These are phyloP conservation scores for Phytopythium litorale DNA, from an alignment of 352 stramenopile species.

Conservation along the genomic window DNA sequence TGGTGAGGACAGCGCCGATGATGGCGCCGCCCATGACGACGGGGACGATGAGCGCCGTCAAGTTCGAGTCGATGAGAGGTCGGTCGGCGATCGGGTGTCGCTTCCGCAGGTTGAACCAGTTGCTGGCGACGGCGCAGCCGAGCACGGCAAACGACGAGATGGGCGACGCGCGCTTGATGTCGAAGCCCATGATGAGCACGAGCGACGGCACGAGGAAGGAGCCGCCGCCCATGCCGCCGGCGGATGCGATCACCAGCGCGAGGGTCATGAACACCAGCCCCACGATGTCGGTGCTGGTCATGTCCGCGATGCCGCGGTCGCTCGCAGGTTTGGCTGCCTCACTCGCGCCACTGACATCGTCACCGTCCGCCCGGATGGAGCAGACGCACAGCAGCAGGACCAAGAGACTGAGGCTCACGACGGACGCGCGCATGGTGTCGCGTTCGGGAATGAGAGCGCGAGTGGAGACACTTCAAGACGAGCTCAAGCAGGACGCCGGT, in stretches of 20 bases:
- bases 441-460: too few species aligned
- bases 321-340: too few species aligned
- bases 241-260: constrained; percentile 41
- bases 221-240: constrained; percentile 47
- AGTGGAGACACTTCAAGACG: too few species aligned
- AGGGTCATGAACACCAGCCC: constrained; percentile 49
- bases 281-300: constrained; percentile 18
- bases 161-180: constrained; percentile 63
- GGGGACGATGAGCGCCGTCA: constrained; percentile 54
- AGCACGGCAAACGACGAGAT: constrained; percentile 64
- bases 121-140: constrained; percentile 53
- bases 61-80: constrained; percentile 49
- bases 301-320: too few species aligned
- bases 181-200: constrained; percentile 60
- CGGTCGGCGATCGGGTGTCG: constrained; percentile 48
- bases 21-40: constrained; percentile 53
- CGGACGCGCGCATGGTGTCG: too few species aligned
- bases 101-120: constrained; percentile 61
- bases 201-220: constrained; percentile 57
- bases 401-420: too few species aligned
- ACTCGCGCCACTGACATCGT: too few species aligned
- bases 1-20: constrained; percentile 54
- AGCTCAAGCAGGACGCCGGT: too few species aligned
- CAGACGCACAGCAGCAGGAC: too few species aligned
- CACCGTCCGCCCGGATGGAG: too few species aligned